Base-by-base conservation (phyloP, 805 yeast genomes). In the Candida succiphila region DNA sequence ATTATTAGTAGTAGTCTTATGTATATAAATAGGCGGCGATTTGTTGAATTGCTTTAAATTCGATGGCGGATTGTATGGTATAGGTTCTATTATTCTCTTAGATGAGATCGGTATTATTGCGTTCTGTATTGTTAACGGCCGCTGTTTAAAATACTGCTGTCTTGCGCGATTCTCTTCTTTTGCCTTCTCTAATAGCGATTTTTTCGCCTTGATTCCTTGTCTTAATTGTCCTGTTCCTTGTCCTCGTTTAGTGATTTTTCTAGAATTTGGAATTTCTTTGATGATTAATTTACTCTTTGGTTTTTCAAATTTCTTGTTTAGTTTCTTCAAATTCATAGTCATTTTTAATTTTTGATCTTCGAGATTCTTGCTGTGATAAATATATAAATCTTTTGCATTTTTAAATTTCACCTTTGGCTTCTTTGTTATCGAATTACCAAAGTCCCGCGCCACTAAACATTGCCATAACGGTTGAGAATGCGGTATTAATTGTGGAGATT, bases 381-480 rank as follows among this genome's bases (percentile, higher is more conserved):
- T 44, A 49, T 69, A 72, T 17, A 65, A 40, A 2, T 53, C 49
- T 37, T 61, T 55, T 18, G 63, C 51, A 16, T 66, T 61, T 52
- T 61, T 55, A 5, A 34, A 37, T 3, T 27, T 19, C 24, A 14
- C 41, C 40, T 22, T 39, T 37, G 14, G 49, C 52, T 22, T 38
- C 37, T 30, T 41, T 38, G 19, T 25, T 7, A 17, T 23, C 29
- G 13, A 42, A 31, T 61, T 63, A 3, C 68, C 60, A 39, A 72
- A 72, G 43, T 71, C 78, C 35, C 65, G 58, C 26, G 52, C 52
- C 2, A 72, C 51, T 17, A 72, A 47, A n/a, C 38, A 35, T 26
- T 44, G 47, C 78, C 78, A 72, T 23, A 72, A 40, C 5, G 51
- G 54, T 39, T 70, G 75, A 4, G 68, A 52, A 27, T 58, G 48